phyloP scores from a whole-genome alignment of 495 filamentous ascomycete species.

The Jackrogersella minutella region DNA sequence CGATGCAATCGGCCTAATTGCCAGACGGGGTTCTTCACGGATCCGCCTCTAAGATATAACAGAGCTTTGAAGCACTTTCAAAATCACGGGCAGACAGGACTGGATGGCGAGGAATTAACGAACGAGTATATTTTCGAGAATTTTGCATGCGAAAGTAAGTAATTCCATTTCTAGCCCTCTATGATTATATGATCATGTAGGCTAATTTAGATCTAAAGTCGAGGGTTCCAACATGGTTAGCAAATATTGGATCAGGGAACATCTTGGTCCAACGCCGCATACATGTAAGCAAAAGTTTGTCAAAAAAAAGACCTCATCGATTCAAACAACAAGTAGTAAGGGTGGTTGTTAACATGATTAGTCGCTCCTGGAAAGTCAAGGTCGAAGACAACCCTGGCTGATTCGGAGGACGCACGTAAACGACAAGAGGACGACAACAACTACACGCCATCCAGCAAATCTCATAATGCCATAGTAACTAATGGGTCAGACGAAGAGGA shows the following conservation, averaged over 20 bases:
- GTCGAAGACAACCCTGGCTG: conserved; percentile 19
- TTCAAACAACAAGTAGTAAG: not conserved
- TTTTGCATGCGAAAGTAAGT: conserved; percentile 38
- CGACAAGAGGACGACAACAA: conserved; percentile 31
- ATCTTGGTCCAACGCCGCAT: conserved; percentile 38
- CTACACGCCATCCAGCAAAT: conserved; percentile 24
- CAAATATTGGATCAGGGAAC: conserved; percentile 45
- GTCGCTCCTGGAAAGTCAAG: conserved; percentile 34
- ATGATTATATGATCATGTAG: not conserved
- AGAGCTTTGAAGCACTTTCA: conserved; percentile 44
- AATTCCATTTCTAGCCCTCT: not conserved
- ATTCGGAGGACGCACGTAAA: conserved; percentile 5
- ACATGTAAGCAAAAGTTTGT: conserved; percentile 34
- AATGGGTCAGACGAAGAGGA: conserved; percentile 27
- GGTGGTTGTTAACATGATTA: not conserved
- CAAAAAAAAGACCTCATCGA: not conserved
- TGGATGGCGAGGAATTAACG: conserved; percentile 31
- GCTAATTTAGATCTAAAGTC: conserved; percentile 29
- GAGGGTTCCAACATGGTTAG: conserved; percentile 40
- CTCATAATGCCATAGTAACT: not conserved
- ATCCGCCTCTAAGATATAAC: conserved; percentile 40
- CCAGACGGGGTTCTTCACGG: conserved; percentile 36
- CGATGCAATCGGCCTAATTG: conserved; percentile 37
- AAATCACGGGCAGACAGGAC: conserved; percentile 26
- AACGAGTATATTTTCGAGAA: conserved; percentile 45